phyloP scores from a whole-genome alignment of 2,329 filamentous ascomycete species.

The Pseudogymnoascus pannorum region DNA sequence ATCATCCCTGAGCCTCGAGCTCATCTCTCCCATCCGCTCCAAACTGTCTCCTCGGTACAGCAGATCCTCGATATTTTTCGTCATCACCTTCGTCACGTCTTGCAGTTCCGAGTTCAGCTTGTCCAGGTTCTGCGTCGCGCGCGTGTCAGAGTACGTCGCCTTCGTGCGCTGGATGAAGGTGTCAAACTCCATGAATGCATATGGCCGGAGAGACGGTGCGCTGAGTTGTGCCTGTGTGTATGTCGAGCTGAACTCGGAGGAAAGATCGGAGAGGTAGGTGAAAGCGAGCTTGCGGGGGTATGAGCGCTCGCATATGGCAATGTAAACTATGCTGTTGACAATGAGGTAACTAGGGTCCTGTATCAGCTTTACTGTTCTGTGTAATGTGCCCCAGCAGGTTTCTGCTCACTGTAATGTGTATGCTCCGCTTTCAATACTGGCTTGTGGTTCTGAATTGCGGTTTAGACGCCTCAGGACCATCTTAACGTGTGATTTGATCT shows the following conservation, averaged over 20 bases:
- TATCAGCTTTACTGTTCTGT: neutral
- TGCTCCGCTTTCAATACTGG: slow-evolving; percentile 76
- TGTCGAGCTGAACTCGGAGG: slow-evolving; percentile 81
- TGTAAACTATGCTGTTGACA: slow-evolving; percentile 74
- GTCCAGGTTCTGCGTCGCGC: slow-evolving; percentile 86
- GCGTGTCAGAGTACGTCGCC: slow-evolving; percentile 86
- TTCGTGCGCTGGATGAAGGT: slow-evolving; percentile 92
- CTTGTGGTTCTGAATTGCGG: slow-evolving; percentile 83
- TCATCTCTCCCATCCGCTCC: slow-evolving; percentile 96
- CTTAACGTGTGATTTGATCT: slow-evolving; percentile 87
- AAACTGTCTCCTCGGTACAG: slow-evolving; percentile 90
- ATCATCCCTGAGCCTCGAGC: slow-evolving; percentile 78
- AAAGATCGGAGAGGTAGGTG: slow-evolving; percentile 91
- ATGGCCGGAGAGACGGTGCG: slow-evolving; percentile 70
- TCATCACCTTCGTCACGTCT: slow-evolving; percentile 99
- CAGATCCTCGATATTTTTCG: slow-evolving; percentile 98
- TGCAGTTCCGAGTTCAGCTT: slow-evolving; percentile 94
- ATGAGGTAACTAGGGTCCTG: slow-evolving; percentile 64
- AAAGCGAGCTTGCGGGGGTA: slow-evolving; percentile 98
- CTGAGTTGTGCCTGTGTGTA: slow-evolving; percentile 70
- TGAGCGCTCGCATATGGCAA: slow-evolving; percentile 85
- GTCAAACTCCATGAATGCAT: slow-evolving; percentile 97
- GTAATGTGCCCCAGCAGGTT: neutral
- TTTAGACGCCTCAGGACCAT: slow-evolving; percentile 82
- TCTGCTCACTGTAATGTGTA: slow-evolving; percentile 75